phyloP scores from a whole-genome alignment of 495 filamentous ascomycete genomes.

The Corynascus novoguineensis region DNA sequence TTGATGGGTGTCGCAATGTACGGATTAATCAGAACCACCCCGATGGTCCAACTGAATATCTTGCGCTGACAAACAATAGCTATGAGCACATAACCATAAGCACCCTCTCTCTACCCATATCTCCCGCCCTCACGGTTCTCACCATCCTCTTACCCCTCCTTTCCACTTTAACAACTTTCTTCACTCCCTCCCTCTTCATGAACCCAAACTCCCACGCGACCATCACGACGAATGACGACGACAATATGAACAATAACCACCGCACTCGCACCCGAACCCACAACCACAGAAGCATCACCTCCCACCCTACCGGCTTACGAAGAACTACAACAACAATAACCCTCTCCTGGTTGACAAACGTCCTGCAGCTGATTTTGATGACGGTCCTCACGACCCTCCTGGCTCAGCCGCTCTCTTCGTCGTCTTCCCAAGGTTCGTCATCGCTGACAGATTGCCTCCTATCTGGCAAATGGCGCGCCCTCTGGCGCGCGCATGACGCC shows the following conservation, averaged over 20 bases:
- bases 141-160: conserved; percentile 50
- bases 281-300: not conserved
- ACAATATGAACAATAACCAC: not conserved
- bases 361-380: conserved; percentile 43
- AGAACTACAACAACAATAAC: conserved; percentile 15
- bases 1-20: conserved; percentile 32
- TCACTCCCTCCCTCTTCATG: conserved; percentile 20
- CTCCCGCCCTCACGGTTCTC: conserved; percentile 42
- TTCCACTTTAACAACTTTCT: conserved; percentile 37
- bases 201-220: not conserved
- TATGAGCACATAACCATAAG: conserved; percentile 46
- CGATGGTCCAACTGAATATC: no score
- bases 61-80: conserved; percentile 29
- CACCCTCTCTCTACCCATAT: conserved; percentile 47
- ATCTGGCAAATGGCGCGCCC: conserved; percentile 46
- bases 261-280: not conserved
- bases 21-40: no score
- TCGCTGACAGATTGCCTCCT: conserved; percentile 27
- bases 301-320: conserved; percentile 25
- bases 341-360: conserved; percentile 33
- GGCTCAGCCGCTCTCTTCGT: conserved; percentile 34
- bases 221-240: no score
- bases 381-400: conserved; percentile 52
- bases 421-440: not conserved
- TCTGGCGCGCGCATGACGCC: conserved; percentile 46